Percentiles rank a stretch among this genome's conserved stretches.
Evolutionary conservation across 441 rosid genomes (phyloP).

Genomic region (Adansonia madagascariensis): DNA sequence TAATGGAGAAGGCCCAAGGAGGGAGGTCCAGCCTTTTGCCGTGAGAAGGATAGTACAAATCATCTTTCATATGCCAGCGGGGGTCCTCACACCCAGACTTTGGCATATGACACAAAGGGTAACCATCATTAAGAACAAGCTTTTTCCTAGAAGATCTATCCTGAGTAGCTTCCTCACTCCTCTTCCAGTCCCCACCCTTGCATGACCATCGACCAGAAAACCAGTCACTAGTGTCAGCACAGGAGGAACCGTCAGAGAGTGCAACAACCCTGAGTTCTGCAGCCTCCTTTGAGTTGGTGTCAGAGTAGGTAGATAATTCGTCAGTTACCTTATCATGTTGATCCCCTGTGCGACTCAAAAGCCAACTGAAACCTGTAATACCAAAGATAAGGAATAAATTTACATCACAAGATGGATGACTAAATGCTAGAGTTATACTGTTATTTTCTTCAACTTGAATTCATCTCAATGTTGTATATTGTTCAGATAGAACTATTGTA

Average conservation of each 20-base stretch:
- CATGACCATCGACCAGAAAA: slow-evolving; percentile 85
- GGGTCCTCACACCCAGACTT: slow-evolving; percentile 94
- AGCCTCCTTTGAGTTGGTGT: slow-evolving; percentile 42
- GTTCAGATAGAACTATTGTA: slow-evolving; percentile 10
- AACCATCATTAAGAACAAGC: slow-evolving; percentile 90
- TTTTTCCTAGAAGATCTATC: slow-evolving; percentile 71
- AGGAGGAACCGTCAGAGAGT: slow-evolving; percentile 40
- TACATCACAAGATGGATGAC: slow-evolving; percentile 32
- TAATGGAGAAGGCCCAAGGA: slow-evolving; percentile 81
- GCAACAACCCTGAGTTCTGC: slow-evolving; percentile 50
- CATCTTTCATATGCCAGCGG: slow-evolving; percentile 88
- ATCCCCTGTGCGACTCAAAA: slow-evolving; percentile 42
- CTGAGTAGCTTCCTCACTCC: slow-evolving; percentile 74
- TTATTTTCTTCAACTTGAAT: not conserved
- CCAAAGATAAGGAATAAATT: slow-evolving; percentile 18
- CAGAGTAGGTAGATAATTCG: slow-evolving; percentile 43
- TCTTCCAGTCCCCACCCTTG: slow-evolving; percentile 99
- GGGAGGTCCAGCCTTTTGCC: slow-evolving; percentile 93
- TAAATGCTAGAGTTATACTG: not conserved
- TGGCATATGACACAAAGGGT: slow-evolving; percentile 92
- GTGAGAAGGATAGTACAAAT: slow-evolving; percentile 75
- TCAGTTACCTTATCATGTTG: slow-evolving; percentile 42
- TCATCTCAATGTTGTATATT: slow-evolving; percentile 2
- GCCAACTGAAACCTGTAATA: slow-evolving; percentile 56
- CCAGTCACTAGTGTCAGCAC: slow-evolving; percentile 65